Evolutionary conservation across 2,329 filamentous ascomycete species (phyloP).

Genomic region (Pseudocercospora vitis): DNA sequence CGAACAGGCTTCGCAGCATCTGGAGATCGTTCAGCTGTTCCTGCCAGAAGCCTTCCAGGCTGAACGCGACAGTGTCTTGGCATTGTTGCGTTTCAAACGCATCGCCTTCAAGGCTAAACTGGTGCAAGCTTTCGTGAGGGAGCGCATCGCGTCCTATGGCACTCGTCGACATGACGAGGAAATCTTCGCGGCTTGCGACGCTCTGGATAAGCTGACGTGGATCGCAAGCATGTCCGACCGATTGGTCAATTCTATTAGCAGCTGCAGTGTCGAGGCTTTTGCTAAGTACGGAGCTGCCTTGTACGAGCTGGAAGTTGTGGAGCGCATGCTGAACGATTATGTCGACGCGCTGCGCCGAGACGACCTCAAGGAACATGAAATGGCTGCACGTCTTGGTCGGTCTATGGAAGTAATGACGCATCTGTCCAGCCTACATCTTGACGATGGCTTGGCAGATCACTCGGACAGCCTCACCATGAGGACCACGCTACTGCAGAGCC

Average conservation of each 20-base stretch:
- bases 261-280: slow-evolving; percentile 77
- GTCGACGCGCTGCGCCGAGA: slow-evolving; percentile 81
- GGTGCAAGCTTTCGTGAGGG: slow-evolving; percentile 74
- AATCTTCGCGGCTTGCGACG: slow-evolving; percentile 74
- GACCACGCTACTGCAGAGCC: slow-evolving; percentile 72
- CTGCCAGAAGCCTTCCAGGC: slow-evolving; percentile 78
- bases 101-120: slow-evolving; percentile 85
- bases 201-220: slow-evolving; percentile 82
- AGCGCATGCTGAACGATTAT: slow-evolving; percentile 83
- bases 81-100: slow-evolving; percentile 82
- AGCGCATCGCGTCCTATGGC: slow-evolving; percentile 68
- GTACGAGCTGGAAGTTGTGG: slow-evolving; percentile 87
- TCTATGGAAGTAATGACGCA: slow-evolving; percentile 87
- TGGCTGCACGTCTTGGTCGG: slow-evolving; percentile 73
- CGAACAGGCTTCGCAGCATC: slow-evolving; percentile 82
- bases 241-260: slow-evolving; percentile 76
- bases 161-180: slow-evolving; percentile 74
- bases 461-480: slow-evolving; percentile 79
- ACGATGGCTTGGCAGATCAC: slow-evolving; percentile 67
- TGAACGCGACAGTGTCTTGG: slow-evolving; percentile 83
- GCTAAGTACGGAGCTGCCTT: slow-evolving; percentile 73
- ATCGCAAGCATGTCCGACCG: slow-evolving; percentile 79
- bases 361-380: slow-evolving; percentile 81
- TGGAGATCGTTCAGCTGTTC: slow-evolving; percentile 86
- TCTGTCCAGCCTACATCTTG: slow-evolving; percentile 76